Conservation (phyloP, 169 alveolate genomes). For the Plasmodium inui region DNA sequence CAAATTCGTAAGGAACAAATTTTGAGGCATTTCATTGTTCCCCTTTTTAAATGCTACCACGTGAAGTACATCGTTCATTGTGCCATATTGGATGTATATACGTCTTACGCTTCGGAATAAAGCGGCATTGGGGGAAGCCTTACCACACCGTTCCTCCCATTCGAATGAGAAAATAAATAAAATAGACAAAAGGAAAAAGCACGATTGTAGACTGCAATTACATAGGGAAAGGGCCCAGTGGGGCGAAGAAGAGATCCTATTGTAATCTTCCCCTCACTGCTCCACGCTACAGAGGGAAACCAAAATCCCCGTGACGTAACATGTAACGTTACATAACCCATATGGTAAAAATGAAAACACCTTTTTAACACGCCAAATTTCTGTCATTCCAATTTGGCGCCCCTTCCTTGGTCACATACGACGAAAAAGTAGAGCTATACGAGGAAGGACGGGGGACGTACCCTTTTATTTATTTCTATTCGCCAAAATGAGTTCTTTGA, state of each 20-base stretch:
- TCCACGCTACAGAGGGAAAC: neutral
- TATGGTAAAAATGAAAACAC: neutral
- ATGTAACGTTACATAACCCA: neutral
- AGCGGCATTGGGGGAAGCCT: neutral
- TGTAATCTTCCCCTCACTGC: neutral
- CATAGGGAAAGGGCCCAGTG: neutral
- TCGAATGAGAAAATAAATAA: neutral
- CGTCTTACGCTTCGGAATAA: neutral
- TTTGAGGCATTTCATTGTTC: neutral
- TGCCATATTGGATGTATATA: neutral
- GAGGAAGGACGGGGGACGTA: neutral
- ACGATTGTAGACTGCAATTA: neutral
- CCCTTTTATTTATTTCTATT: neutral
- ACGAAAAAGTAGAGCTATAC: neutral
- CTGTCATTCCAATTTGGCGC: neutral
- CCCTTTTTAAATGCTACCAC: neutral
- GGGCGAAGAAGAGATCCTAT: neutral
- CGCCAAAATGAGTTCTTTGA: neutral
- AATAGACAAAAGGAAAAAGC: neutral
- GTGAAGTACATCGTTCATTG: neutral
- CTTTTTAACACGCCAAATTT: neutral
- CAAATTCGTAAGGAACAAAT: neutral
- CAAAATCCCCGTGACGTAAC: neutral
- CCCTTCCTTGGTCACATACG: neutral
- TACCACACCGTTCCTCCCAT: neutral